phyloP scores from a whole-genome alignment of 768 basidiomycete species.

The Chiua virens region DNA sequence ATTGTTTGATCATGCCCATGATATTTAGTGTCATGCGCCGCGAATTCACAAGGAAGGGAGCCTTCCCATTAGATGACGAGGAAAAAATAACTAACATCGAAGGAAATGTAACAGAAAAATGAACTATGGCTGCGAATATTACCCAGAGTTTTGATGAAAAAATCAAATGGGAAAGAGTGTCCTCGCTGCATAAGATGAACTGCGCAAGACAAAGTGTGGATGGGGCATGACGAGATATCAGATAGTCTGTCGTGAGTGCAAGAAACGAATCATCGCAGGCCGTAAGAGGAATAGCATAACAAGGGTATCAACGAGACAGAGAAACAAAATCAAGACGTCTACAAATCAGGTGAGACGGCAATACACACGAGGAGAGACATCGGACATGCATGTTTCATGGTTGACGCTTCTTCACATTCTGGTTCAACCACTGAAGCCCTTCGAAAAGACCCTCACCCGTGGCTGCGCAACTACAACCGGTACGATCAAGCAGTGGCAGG shows the following conservation, averaged over 20 bases:
- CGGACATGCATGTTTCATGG: conserved; percentile 43
- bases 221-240: conserved; percentile 28
- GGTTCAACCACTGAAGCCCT: conserved; percentile 95
- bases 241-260: conserved; percentile 38
- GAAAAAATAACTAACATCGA: conserved; percentile 17
- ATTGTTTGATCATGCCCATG: conserved; percentile 14
- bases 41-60: conserved; percentile 22
- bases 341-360: conserved; percentile 24
- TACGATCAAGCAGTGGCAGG: conserved; percentile 1
- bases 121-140: conserved; percentile 18
- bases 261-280: conserved; percentile 32
- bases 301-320: conserved; percentile 32
- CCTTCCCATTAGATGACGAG: conserved; percentile 26
- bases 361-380: conserved; percentile 18
- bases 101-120: conserved; percentile 3
- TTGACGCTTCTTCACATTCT: conserved; percentile 94
- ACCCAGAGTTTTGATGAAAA: conserved; percentile 11
- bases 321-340: conserved; percentile 12
- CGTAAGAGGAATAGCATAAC: conserved; percentile 36
- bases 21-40: conserved; percentile 16
- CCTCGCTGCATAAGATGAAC: conserved; percentile 15
- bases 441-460: conserved; percentile 97
- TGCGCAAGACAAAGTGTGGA: conserved; percentile 28
- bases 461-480: conserved; percentile 74
- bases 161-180: conserved; percentile 11